Evolutionary conservation across 495 filamentous ascomycete genomes (phyloP).

Genomic region (Talaromyces liani): DNA sequence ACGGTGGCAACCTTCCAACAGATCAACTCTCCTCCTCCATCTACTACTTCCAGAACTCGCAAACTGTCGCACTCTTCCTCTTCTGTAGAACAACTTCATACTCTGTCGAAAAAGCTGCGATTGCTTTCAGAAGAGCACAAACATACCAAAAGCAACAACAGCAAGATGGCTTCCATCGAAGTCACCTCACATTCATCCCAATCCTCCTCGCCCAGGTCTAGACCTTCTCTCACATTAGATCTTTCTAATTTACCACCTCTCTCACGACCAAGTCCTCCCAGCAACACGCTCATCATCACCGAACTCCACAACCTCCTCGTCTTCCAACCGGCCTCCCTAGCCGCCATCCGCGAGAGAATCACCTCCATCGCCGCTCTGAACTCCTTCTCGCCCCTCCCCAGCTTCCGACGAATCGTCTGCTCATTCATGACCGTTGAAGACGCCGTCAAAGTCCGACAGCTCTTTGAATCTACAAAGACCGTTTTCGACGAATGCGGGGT

Average conservation of each 20-base stretch:
- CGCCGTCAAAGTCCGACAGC: slow-evolving; percentile 62
- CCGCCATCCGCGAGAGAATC: slow-evolving; percentile 68
- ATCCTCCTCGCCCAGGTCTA: slow-evolving; percentile 13
- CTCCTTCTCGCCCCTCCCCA: slow-evolving; percentile 86
- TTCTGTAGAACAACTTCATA: neutral
- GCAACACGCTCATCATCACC: slow-evolving; percentile 92
- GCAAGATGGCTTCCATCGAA: neutral
- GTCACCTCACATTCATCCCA: neutral
- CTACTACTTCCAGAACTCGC: neutral
- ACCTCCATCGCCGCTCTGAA: slow-evolving; percentile 60
- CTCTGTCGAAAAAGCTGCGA: neutral
- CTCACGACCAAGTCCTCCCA: slow-evolving; percentile 69
- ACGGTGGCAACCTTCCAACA: slow-evolving; percentile 6
- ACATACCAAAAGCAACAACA: slow-evolving; percentile 20
- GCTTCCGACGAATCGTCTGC: slow-evolving; percentile 83
- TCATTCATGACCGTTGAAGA: slow-evolving; percentile 71
- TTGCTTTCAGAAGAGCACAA: slow-evolving; percentile 14
- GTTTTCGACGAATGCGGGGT: slow-evolving; percentile 51
- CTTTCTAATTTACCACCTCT: slow-evolving; percentile 73
- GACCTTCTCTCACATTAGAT: slow-evolving; percentile 67
- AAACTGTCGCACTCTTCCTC: neutral
- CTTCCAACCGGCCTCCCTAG: slow-evolving; percentile 71
- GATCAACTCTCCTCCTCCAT: neutral
- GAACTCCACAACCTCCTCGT: slow-evolving; percentile 68
- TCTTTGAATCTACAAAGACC: slow-evolving; percentile 32